Evolutionary conservation across 352 stramenopile species (phyloP).

Genomic region (Blastocystis hominis): DNA sequence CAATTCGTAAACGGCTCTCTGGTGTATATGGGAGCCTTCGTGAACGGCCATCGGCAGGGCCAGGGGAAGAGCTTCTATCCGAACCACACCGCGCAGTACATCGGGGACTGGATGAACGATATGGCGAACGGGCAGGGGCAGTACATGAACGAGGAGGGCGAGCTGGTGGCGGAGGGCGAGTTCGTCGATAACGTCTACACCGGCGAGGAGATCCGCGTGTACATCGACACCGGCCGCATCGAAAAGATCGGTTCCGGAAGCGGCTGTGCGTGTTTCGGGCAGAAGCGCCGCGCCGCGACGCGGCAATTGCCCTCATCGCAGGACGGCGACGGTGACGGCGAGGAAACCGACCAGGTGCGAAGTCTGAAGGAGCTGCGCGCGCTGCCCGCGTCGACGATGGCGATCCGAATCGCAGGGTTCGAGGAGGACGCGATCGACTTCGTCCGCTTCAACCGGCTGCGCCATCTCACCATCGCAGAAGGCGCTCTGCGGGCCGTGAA

Average conservation of each 20-base stretch:
- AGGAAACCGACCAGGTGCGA: neutral
- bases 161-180: slow-evolving; percentile 38
- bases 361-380: neutral
- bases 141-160: neutral
- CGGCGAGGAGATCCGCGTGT: neutral
- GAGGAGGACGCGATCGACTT: neutral
- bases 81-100: slow-evolving; percentile 10
- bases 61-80: neutral
- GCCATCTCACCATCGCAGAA: neutral
- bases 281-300: neutral
- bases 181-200: slow-evolving; percentile 21
- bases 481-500: neutral
- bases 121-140: slow-evolving; percentile 20
- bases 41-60: slow-evolving; percentile 10
- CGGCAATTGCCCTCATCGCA: neutral
- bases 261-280: slow-evolving; percentile 2
- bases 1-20: neutral
- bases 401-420: neutral
- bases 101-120: slow-evolving; percentile 11
- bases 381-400: neutral
- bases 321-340: neutral
- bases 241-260: neutral
- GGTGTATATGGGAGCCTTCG: slow-evolving; percentile 28
- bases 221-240: neutral
- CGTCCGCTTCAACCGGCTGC: slow-evolving; percentile 2